These are phyloP conservation scores for Zygotorulaspora sp. DNA, from an alignment of 805 yeast species.

Conservation along the genomic window DNA sequence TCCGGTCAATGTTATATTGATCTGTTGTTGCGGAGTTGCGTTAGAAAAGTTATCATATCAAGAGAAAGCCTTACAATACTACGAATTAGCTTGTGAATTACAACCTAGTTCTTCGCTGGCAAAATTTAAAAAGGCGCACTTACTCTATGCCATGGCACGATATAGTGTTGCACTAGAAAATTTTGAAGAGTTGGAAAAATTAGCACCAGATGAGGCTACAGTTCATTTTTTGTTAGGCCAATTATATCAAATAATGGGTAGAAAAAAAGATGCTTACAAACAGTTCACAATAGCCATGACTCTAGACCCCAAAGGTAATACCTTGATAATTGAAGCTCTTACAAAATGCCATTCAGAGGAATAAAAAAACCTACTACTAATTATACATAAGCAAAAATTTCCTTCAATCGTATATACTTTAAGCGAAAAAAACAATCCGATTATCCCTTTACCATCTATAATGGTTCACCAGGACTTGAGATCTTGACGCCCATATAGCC, in stretches of 20 bases:
- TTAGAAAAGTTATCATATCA: conserved; percentile 68
- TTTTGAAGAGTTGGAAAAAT: conserved; percentile 63
- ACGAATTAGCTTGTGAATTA: conserved; percentile 72
- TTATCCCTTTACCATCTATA: no score
- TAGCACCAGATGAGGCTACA: conserved; percentile 93
- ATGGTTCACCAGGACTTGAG: conserved; percentile 2
- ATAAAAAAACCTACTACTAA: conserved; percentile 7
- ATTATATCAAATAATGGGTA: conserved; percentile 69
- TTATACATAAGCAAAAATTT: conserved; percentile 6
- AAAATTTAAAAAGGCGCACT: conserved; percentile 81
- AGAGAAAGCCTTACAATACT: conserved; percentile 73
- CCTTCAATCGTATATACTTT: no score
- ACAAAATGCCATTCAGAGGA: conserved; percentile 43
- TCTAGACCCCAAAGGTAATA: conserved; percentile 88
- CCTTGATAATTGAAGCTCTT: conserved; percentile 77
- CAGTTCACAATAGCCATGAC: conserved; percentile 86
- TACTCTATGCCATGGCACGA: conserved; percentile 64
- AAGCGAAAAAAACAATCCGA: no score
- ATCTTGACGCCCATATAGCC: conserved; percentile 4
- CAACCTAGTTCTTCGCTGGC: conserved; percentile 87
- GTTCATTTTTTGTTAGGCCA: conserved; percentile 89
- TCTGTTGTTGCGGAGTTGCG: conserved; percentile 93
- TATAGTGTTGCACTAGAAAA: conserved; percentile 68
- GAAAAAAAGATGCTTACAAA: conserved; percentile 71
- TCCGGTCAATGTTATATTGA: conserved; percentile 82